These are phyloP conservation scores for Haematococcus lacustris DNA, from an alignment of 139 green algal genomes.

Conservation along the genomic window DNA sequence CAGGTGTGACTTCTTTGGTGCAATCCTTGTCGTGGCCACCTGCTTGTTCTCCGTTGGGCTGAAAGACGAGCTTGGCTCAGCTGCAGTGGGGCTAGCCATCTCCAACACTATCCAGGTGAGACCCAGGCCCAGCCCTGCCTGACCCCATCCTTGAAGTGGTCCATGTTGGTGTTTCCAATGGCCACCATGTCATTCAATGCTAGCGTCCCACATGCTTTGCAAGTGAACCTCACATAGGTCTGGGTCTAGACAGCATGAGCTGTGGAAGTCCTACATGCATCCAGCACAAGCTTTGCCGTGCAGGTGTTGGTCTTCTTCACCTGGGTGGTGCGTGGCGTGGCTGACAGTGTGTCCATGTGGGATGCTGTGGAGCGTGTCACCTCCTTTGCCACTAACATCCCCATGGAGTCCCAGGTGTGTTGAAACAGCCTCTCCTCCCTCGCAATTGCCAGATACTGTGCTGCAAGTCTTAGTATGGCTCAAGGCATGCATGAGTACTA, in stretches of 20 bases:
- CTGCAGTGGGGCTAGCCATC: constrained; percentile 52
- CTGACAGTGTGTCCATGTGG: constrained; percentile 56
- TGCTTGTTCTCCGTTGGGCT: constrained; percentile 42
- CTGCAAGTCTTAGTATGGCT: too few relatives aligned
- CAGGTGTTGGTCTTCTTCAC: constrained; percentile 64
- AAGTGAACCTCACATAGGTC: too few relatives aligned
- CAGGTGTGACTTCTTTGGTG: constrained; percentile 61
- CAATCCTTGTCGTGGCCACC: constrained; percentile 49
- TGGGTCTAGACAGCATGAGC: too few relatives aligned
- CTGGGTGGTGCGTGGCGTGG: constrained; percentile 48
- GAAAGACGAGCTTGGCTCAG: constrained; percentile 28
- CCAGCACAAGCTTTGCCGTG: too few relatives aligned
- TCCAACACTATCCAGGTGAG: constrained; percentile 58
- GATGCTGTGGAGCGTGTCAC: constrained; percentile 53
- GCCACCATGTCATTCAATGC: too few relatives aligned
- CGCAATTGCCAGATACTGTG: too few relatives aligned
- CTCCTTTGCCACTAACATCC: constrained; percentile 32
- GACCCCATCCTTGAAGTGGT: background rate
- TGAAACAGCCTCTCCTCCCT: too few relatives aligned
- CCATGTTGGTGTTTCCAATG: too few relatives aligned
- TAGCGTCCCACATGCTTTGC: too few relatives aligned
- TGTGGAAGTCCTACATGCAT: too few relatives aligned
- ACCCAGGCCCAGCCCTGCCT: background rate
- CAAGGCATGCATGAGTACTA: too few relatives aligned
- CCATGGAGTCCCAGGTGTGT: constrained; percentile 3